A percentile compares a stretch with the other conserved stretches of the same genome.
Conservation (phyloP, 768 basidiomycete species). For the Rhodotorula taiwanensis region DNA sequence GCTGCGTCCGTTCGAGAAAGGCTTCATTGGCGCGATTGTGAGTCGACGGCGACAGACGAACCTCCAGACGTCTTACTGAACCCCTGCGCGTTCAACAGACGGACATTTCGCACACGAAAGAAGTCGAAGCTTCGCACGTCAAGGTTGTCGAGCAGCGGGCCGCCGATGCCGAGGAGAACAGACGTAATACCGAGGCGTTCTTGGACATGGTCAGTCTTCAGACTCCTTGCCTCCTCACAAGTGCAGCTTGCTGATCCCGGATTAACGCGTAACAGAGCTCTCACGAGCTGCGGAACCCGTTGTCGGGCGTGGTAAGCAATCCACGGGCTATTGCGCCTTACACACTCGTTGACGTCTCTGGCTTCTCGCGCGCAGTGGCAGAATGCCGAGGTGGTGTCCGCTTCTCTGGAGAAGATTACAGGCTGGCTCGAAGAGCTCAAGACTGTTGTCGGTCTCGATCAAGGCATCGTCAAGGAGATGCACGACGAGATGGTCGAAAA, state of each 20-base stretch:
- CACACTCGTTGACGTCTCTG: no score
- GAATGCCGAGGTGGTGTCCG: constrained; percentile 29
- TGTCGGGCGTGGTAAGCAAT: constrained; percentile 13
- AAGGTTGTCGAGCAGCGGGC: constrained; percentile 23
- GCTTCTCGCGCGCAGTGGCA: constrained; percentile 8
- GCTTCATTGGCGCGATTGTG: constrained; percentile 5
- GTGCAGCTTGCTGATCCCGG: background rate
- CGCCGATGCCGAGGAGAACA: constrained; percentile 31
- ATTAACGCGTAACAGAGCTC: background rate
- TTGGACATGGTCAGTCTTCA: constrained; percentile 17
- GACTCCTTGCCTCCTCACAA: background rate
- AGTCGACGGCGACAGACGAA: background rate
- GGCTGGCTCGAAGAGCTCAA: constrained; percentile 18
- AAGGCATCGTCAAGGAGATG: background rate
- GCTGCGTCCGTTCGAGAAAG: constrained; percentile 4
- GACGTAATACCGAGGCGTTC: constrained; percentile 18
- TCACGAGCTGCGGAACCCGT: constrained; percentile 33
- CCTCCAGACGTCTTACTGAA: background rate
- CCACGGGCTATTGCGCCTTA: no score
- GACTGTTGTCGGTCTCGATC: background rate
- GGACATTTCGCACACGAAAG: constrained; percentile 26
- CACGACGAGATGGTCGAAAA: constrained; percentile 26
- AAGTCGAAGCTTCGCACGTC: constrained; percentile 25
- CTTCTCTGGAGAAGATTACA: constrained; percentile 18
- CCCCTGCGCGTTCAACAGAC: constrained; percentile 2